Base-by-base conservation (phyloP, 2,329 filamentous ascomycete species). In the Aspergillus pseudoglaucus region DNA sequence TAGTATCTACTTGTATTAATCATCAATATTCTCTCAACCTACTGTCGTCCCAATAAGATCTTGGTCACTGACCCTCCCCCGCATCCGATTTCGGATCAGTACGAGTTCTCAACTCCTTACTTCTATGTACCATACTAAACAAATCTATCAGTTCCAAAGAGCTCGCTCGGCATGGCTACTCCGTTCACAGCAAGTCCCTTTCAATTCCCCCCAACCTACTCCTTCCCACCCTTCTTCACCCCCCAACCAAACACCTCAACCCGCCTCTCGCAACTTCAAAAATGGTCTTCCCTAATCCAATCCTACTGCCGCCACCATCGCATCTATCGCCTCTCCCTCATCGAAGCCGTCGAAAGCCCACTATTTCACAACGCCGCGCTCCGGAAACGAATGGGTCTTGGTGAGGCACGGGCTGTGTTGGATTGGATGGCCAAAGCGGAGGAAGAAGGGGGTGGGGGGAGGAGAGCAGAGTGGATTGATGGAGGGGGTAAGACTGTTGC, bases 241-340 rank as follows among this genome's bases (percentile, higher is more conserved):
- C 67, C 70, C 41, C 73, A 75, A 60, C 70, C 70, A 30, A 75
- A 73, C 54, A 64, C 63, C 48, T 62, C 62, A 47, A 75, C 73
- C 25, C 68, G 70, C 38, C 64, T 67, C 46, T 65, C 69, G 2
- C 74, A 75, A 79, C 83, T 90, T 52, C 75, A 80, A 50, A 90
- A 90, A 70, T 98, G 93, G 93, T 83, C 86, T n/a, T 69, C 81
- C 27, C 81, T 96, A 14, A 82, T 97, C 63, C 88, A 90, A 52
- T 70, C 84, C 63, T 96, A 95, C 83, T 88, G 87, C 70, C 81
- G 82, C 0, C 79, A 88, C 71, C 77, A 91, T 73, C 83, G 81
- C 58, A 73, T 90, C 63, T 95, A 84, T 75, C 81, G 82, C 47
- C 81, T 97, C 47, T 79, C 84, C 3, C 75, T 95, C 33, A 74